Percentiles rank a stretch among this genome's conserved stretches.
phyloP scores from a whole-genome alignment of 768 basidiomycete genomes.

The Tulasnella sp. region DNA sequence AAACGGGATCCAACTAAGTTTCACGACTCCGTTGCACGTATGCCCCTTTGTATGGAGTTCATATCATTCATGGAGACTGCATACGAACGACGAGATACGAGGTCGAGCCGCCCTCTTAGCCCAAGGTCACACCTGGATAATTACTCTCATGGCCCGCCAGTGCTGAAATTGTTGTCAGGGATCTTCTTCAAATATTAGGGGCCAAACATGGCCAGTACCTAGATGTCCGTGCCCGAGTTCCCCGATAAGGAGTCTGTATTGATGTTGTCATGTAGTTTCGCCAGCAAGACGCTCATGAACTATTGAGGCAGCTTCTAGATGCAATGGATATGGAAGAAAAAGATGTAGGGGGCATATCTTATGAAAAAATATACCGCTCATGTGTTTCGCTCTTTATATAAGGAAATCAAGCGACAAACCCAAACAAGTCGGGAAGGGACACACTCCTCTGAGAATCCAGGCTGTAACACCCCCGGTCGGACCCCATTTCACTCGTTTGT shows the following conservation, averaged over 20 bases:
- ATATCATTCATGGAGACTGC: conserved; percentile 56
- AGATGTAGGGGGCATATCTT: conserved; percentile 54
- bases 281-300: conserved; percentile 96
- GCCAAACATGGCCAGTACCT: conserved; percentile 91
- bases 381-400: neutral
- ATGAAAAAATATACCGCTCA: neutral
- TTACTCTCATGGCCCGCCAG: neutral
- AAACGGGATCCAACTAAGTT: conserved; percentile 49
- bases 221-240: conserved; percentile 44
- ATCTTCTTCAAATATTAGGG: conserved; percentile 63
- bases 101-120: conserved; percentile 53
- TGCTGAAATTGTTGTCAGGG: conserved; percentile 41
- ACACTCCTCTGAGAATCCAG: neutral
- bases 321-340: conserved; percentile 93
- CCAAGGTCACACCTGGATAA: conserved; percentile 46
- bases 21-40: conserved; percentile 50
- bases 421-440: conserved; percentile 44
- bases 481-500: conserved; percentile 60
- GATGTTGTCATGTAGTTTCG: conserved; percentile 49
- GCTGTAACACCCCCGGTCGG: neutral
- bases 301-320: conserved; percentile 82
- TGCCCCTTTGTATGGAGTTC: conserved; percentile 71
- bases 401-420: conserved; percentile 70
- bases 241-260: neutral
- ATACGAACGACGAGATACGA: conserved; percentile 58